Evolutionary conservation across 2,329 filamentous ascomycete genomes (phyloP), one percentile per base, ranked within the genome.

Genomic region (Zasmidium cellare): DNA sequence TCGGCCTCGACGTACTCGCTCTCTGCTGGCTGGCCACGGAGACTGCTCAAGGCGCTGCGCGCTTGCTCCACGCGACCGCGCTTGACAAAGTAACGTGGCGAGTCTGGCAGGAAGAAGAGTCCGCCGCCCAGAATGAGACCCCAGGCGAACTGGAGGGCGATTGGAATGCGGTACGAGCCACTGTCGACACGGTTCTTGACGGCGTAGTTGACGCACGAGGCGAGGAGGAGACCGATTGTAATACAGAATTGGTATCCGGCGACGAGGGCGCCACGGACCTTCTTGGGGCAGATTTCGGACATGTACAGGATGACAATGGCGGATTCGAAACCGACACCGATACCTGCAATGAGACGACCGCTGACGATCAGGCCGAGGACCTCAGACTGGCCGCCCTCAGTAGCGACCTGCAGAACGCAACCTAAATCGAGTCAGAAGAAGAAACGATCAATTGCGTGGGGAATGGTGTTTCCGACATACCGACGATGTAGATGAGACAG

Each of bases 271-370:
- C 89, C 89, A 69, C 90, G 85, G 64, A 94, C 87, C 57, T 72
- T 71, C 49, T 60, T 56, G 12, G 70, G 70, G 66, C 65, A 75
- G 71, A 92, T 90, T 77, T 92, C 90, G 50, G 87, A 91, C 90
- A 94, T 93, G 84, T 94, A 92, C 60, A 92, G 80, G 71, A 92
- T 90, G 74, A 92, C 86, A 68, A 91, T 86, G 68, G 89, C 88
- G 9, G 88, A 91, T 66, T 90, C 88, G 72, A 91, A 91, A 71
- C 89, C 90, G 68, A 92, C 88, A 80, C 90, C 90, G 56, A 91
- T 73, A 73, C 90, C 90, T 49, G 89, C 87, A 67, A 93, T 76
- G 57, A 92, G 77, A 81, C 89, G 89, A 72, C 90, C 90, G 57
- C 84, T 82, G 20, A 90, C 87, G 59, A 92, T 85, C 61, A 85